Conservation (phyloP, 2,329 filamentous ascomycete genomes). For the Monosporascus sp. region DNA sequence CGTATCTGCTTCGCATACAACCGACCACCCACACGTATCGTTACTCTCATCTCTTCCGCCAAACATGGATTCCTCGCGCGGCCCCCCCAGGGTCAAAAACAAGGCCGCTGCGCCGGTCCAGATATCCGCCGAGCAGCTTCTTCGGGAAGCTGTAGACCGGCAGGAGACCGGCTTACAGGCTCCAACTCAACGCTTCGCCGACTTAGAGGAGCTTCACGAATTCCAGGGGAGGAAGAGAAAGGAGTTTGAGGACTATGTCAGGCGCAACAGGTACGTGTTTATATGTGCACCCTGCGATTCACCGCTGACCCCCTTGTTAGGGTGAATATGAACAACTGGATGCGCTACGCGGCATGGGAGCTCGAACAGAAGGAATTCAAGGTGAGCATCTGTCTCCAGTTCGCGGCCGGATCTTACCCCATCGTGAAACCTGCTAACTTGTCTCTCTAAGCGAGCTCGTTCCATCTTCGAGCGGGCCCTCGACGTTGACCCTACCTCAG, state of each 20-base stretch:
- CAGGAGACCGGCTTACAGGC: constrained; percentile 85
- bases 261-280: constrained; percentile 61
- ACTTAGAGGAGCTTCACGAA: constrained; percentile 96
- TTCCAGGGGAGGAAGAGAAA: constrained; percentile 93
- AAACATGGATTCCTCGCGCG: constrained; percentile 83
- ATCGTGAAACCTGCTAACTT: neutral
- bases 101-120: constrained; percentile 88
- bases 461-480: constrained; percentile 93
- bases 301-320: no score
- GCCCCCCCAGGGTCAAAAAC: constrained; percentile 96
- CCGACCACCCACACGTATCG: neutral
- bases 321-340: constrained; percentile 98
- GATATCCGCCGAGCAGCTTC: constrained; percentile 94
- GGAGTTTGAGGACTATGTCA: constrained; percentile 97
- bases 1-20: neutral
- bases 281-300: no score
- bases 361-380: constrained; percentile 94
- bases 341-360: constrained; percentile 96
- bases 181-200: constrained; percentile 89
- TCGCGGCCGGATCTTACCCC: no score
- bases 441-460: constrained; percentile 58
- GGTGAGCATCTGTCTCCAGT: neutral
- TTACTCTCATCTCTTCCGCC: constrained; percentile 6
- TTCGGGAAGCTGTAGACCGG: constrained; percentile 93
- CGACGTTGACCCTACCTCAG: constrained; percentile 83